Percentiles rank a stretch among this genome's conserved stretches.
These are phyloP conservation scores for Fistulina hepatica DNA, from an alignment of 1,284 basidiomycete species.

Conservation along the genomic window DNA sequence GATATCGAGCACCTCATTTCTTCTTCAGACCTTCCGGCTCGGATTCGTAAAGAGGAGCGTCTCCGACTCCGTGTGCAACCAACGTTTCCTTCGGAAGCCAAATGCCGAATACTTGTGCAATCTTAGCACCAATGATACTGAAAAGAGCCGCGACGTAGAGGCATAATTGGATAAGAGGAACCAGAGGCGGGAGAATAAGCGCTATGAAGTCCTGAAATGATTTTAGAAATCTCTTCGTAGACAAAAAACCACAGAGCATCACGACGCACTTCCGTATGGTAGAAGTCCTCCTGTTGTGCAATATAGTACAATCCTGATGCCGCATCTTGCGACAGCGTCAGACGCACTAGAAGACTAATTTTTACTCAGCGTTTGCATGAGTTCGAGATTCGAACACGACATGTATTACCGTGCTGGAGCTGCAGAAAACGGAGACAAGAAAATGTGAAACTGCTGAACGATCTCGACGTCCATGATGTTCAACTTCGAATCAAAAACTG, in stretches of 20 bases:
- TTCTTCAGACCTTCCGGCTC: too few species aligned
- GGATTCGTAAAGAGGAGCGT: too few species aligned
- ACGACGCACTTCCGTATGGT: conserved; percentile 41
- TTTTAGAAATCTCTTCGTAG: conserved; percentile 1
- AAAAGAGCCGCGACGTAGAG: conserved; percentile 29
- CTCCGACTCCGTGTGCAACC: too few species aligned
- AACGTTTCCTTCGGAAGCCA: conserved; percentile 26
- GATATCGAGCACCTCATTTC: too few species aligned
- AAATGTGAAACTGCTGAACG: conserved; percentile 42
- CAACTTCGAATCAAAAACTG: conserved; percentile 33
- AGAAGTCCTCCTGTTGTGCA: conserved; percentile 48
- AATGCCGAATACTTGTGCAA: conserved; percentile 30
- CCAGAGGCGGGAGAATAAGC: conserved; percentile 39
- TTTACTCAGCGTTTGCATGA: too few species aligned
- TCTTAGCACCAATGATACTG: conserved; percentile 34
- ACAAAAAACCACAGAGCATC: neutral
- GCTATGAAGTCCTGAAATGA: conserved; percentile 35
- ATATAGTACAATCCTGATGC: conserved; percentile 35
- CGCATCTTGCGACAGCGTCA: conserved; percentile 32
- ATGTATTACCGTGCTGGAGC: conserved; percentile 35
- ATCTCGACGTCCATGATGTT: conserved; percentile 35
- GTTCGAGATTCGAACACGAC: conserved; percentile 2
- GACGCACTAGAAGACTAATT: conserved; percentile 34
- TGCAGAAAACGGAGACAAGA: conserved; percentile 35
- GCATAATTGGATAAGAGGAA: conserved; percentile 29